Evolutionary conservation across 768 basidiomycete genomes (phyloP).

Genomic region (Candolleomyces aberdarensis): DNA sequence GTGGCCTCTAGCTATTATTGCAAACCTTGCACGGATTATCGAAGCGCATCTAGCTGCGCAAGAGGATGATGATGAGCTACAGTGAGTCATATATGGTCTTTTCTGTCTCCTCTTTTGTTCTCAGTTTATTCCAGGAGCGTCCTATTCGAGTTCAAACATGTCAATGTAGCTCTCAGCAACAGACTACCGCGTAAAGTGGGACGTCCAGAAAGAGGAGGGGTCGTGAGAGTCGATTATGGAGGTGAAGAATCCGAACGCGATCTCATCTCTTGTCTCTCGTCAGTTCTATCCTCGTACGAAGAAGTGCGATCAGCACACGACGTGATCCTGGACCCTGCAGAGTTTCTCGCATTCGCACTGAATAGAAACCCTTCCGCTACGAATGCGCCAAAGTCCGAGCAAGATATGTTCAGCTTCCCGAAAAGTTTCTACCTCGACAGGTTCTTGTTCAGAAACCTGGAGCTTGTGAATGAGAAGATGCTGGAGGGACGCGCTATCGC

Average conservation of each 20-base stretch:
- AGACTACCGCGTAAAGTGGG: constrained; percentile 17
- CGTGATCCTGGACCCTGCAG: constrained; percentile 61
- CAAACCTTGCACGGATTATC: constrained; percentile 36
- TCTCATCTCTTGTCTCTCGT: constrained; percentile 54
- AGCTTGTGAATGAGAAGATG: constrained; percentile 38
- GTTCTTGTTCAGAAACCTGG: constrained; percentile 59
- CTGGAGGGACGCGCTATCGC: constrained; percentile 36
- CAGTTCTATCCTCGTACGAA: constrained; percentile 33
- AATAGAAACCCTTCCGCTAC: constrained; percentile 15
- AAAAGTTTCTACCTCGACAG: constrained; percentile 68
- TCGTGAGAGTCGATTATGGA: constrained; percentile 53
- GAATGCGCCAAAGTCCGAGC: constrained; percentile 19
- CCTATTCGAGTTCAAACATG: constrained; percentile 58
- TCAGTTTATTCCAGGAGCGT: constrained; percentile 24
- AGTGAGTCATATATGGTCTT: constrained; percentile 25
- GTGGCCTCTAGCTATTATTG: constrained; percentile 45
- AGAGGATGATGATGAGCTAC: constrained; percentile 26
- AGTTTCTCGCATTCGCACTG: constrained; percentile 59
- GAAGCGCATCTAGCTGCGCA: constrained; percentile 43
- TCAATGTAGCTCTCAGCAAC: constrained; percentile 35
- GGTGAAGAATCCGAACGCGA: constrained; percentile 44
- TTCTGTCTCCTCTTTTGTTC: background rate
- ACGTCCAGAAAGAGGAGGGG: constrained; percentile 29
- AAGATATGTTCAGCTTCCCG: constrained; percentile 57
- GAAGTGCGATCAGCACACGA: constrained; percentile 39